Conservation (phyloP, 2,329 filamentous ascomycete genomes). For the Alternaria viburni region DNA sequence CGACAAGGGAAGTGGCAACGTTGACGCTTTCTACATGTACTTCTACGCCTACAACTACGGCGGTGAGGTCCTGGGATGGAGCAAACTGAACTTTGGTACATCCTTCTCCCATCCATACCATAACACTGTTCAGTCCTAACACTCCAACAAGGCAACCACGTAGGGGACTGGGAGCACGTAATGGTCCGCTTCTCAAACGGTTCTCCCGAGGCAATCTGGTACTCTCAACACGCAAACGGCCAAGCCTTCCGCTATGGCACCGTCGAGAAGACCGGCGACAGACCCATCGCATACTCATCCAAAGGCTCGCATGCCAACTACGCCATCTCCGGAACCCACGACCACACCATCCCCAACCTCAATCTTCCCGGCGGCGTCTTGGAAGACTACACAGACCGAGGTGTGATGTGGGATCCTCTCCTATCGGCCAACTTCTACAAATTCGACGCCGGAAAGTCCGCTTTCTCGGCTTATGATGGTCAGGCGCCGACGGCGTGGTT, state of each 20-base stretch:
- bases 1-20: constrained; percentile 59
- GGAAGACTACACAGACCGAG: constrained; percentile 62
- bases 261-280: constrained; percentile 59
- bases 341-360: constrained; percentile 67
- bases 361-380: constrained; percentile 61
- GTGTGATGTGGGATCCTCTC: constrained; percentile 66
- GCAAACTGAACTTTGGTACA: constrained; percentile 53
- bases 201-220: constrained; percentile 64
- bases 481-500: constrained; percentile 61
- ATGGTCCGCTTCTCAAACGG: constrained; percentile 69
- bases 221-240: constrained; percentile 66
- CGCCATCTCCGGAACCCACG: constrained; percentile 64
- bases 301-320: constrained; percentile 71
- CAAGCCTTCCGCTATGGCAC: constrained; percentile 67
- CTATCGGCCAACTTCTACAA: constrained; percentile 63
- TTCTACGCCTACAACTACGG: constrained; percentile 66
- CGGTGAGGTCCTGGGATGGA: constrained; percentile 54
- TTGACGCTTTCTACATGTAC: constrained; percentile 70
- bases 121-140: not conserved
- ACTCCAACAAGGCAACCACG: constrained; percentile 58
- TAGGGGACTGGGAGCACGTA: constrained; percentile 72
- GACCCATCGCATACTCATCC: constrained; percentile 65
- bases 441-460: constrained; percentile 52
- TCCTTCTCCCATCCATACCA: not conserved
- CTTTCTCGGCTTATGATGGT: constrained; percentile 58